Conservation (phyloP, 1,284 basidiomycete genomes). For the Chalciporus sp. region DNA sequence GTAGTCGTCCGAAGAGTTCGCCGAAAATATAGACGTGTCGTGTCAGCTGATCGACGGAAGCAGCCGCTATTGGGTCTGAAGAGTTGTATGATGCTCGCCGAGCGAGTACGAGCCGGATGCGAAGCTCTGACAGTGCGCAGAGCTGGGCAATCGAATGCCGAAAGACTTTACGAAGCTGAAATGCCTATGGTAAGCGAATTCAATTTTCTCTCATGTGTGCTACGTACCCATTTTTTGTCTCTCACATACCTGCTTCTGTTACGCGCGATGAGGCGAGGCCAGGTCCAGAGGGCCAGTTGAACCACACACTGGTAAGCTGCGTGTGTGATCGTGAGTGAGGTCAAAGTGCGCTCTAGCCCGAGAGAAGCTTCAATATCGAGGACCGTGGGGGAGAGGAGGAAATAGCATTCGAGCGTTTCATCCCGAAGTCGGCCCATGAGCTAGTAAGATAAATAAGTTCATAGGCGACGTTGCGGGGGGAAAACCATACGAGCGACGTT, state of each 20-base stretch:
- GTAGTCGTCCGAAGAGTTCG: conserved; percentile 75
- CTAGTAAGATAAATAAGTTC: conserved; percentile 38
- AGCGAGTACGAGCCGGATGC: conserved; percentile 43
- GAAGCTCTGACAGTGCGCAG: conserved; percentile 52
- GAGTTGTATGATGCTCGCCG: conserved; percentile 26
- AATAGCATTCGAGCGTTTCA: conserved; percentile 60
- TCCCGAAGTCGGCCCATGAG: conserved; percentile 55
- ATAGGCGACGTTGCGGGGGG: neutral
- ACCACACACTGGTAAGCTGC: conserved; percentile 69
- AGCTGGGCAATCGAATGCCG: conserved; percentile 57
- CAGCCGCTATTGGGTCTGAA: conserved; percentile 36
- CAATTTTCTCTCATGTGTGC: conserved; percentile 1
- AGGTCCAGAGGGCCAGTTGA: conserved; percentile 70
- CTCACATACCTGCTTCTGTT: conserved; percentile 43
- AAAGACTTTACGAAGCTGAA: conserved; percentile 62
- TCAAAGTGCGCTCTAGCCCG: conserved; percentile 41
- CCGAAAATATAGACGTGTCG: conserved; percentile 71
- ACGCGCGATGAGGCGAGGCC: conserved; percentile 55
- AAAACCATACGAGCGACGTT: conserved; percentile 57
- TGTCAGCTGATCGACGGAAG: conserved; percentile 57
- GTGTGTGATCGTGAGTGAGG: conserved; percentile 66
- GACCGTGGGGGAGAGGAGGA: conserved; percentile 47
- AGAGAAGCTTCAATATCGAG: conserved; percentile 44
- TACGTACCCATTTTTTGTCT: conserved; percentile 58
- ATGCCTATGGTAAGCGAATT: conserved; percentile 9